Conservation (phyloP, 257 asterid species). For the Penstemon davidsonii region DNA sequence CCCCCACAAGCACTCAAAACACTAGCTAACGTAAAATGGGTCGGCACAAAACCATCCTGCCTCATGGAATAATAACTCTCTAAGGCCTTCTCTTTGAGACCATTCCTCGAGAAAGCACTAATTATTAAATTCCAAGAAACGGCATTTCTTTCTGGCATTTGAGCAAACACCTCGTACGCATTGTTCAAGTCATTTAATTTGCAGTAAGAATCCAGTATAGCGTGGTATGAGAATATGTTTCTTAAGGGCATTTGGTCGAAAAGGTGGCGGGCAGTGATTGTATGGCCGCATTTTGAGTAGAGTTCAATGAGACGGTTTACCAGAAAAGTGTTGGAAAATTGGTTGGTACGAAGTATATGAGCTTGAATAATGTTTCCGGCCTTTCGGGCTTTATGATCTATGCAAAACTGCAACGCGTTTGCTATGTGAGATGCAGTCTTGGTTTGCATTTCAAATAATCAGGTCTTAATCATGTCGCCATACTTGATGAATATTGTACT, state of each 20-base stretch:
- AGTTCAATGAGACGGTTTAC: slow-evolving; percentile 62
- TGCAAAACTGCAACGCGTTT: slow-evolving; percentile 47
- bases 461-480: not conserved
- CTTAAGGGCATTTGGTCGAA: slow-evolving; percentile 62
- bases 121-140: slow-evolving; percentile 72
- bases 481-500: too few relatives aligned
- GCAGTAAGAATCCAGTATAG: slow-evolving; percentile 58
- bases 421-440: slow-evolving; percentile 40
- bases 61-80: slow-evolving; percentile 52
- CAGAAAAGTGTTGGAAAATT: slow-evolving; percentile 46
- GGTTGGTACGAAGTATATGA: slow-evolving; percentile 44
- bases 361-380: slow-evolving; percentile 65
- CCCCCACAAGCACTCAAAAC: slow-evolving; percentile 73
- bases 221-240: slow-evolving; percentile 69
- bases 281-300: slow-evolving; percentile 56
- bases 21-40: slow-evolving; percentile 67
- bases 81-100: slow-evolving; percentile 54
- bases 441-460: slow-evolving; percentile 36
- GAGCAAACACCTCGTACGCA: slow-evolving; percentile 50
- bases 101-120: slow-evolving; percentile 51
- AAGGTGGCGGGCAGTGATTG: slow-evolving; percentile 48
- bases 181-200: slow-evolving; percentile 47
- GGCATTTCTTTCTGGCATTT: slow-evolving; percentile 57
- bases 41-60: slow-evolving; percentile 48
- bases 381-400: slow-evolving; percentile 39